Evolutionary conservation across 306 rosid species (phyloP).

Genomic region (Malus fusca): DNA sequence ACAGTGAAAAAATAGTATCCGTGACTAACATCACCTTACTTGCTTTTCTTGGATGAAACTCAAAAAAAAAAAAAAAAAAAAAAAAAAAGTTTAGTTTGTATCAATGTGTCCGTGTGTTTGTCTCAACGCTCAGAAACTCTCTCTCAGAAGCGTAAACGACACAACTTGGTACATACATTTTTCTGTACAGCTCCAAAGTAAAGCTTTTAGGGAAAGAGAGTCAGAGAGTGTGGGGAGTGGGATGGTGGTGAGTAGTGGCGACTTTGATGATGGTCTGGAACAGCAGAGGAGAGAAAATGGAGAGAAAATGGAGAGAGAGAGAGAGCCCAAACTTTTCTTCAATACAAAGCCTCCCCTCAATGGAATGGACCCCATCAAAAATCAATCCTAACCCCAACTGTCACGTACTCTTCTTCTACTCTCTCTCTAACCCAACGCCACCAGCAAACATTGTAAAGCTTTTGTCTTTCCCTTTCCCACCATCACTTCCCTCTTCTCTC

Average conservation of each 20-base stretch:
- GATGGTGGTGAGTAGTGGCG: slow-evolving; percentile 4
- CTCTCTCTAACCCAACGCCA: slow-evolving; percentile 21
- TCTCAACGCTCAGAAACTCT: not conserved
- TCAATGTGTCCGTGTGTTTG: not conserved
- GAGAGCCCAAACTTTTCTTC: slow-evolving; percentile 15
- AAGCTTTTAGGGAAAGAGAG: not conserved
- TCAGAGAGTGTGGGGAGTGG: not conserved
- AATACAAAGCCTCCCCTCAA: slow-evolving; percentile 19
- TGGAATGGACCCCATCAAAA: slow-evolving; percentile 28
- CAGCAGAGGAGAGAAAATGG: slow-evolving; percentile 9
- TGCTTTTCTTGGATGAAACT: too few species aligned
- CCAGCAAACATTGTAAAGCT: slow-evolving; percentile 8
- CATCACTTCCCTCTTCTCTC: not conserved
- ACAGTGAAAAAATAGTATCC: too few species aligned
- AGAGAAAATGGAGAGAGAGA: slow-evolving; percentile 13
- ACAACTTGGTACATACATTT: not conserved
- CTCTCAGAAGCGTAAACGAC: slow-evolving; percentile 5
- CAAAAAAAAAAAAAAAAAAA: too few species aligned
- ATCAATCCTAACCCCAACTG: slow-evolving; percentile 50
- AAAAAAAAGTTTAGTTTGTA: too few species aligned
- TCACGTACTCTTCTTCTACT: slow-evolving; percentile 50
- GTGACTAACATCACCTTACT: too few species aligned
- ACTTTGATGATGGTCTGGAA: slow-evolving; percentile 26
- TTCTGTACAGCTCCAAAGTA: not conserved
- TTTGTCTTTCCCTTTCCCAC: slow-evolving; percentile 23